Percentiles rank a stretch among this genome's conserved stretches.
phyloP scores from a whole-genome alignment of 345 rosid genomes.

The Anacardium occidentale region DNA sequence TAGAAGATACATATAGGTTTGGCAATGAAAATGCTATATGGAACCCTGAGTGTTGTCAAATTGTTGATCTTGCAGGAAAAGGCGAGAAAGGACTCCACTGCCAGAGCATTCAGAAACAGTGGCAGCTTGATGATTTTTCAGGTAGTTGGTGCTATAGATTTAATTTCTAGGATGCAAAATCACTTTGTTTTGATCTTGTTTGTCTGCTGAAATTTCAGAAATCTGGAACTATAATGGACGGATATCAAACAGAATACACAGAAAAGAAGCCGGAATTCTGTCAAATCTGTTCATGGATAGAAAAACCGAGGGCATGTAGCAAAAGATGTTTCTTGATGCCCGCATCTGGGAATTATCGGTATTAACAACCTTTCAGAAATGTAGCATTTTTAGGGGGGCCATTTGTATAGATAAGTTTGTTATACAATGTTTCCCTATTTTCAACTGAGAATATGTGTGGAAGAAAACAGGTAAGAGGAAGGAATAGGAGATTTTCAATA shows the following conservation, averaged over 20 bases:
- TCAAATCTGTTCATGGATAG: not conserved
- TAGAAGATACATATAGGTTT: not conserved
- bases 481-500: not conserved
- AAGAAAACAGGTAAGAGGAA: not conserved
- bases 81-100: constrained; percentile 7
- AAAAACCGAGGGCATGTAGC: not conserved
- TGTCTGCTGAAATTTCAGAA: not conserved
- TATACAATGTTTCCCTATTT: not conserved
- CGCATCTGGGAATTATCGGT: not conserved
- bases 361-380: not conserved
- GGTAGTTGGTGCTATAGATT: not conserved
- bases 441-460: not conserved
- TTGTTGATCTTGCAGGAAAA: constrained; percentile 27
- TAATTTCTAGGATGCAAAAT: not conserved
- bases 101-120: constrained; percentile 3
- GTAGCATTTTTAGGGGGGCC: not conserved
- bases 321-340: not conserved
- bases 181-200: not conserved
- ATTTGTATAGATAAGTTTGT: not conserved
- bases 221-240: not conserved
- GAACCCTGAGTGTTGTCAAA: not conserved
- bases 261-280: not conserved
- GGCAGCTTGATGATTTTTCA: constrained; percentile 11
- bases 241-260: not conserved
- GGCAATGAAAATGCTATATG: not conserved